Evolutionary conservation across 2,329 filamentous ascomycete species (phyloP).

Genomic region (Plenodomus tracheiphilus): DNA sequence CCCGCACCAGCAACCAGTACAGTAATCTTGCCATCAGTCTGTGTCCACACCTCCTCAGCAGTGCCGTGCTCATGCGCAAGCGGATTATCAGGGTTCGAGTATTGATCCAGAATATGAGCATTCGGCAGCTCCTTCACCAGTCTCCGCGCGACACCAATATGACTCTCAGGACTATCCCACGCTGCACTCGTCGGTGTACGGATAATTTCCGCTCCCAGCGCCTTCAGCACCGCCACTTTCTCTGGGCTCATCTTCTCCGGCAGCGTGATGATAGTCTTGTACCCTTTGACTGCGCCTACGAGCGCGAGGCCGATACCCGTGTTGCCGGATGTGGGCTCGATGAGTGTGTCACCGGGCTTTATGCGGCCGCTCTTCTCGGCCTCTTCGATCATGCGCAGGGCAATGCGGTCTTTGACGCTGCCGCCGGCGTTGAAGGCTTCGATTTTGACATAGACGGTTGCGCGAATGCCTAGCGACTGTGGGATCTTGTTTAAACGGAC

Average conservation of each 20-base stretch:
- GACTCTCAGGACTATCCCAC: constrained; percentile 91
- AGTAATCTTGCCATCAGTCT: constrained; percentile 80
- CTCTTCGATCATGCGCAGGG: constrained; percentile 94
- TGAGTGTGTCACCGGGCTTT: constrained; percentile 94
- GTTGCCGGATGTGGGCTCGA: constrained; percentile 97
- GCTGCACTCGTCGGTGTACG: constrained; percentile 95
- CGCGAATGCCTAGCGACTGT: constrained; percentile 84
- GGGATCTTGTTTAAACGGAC: constrained; percentile 93
- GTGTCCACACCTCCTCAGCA: constrained; percentile 92
- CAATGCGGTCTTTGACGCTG: constrained; percentile 93
- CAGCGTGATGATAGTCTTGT: constrained; percentile 97
- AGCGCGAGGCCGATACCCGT: constrained; percentile 96
- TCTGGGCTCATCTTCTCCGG: constrained; percentile 99
- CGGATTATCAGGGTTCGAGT: constrained; percentile 89
- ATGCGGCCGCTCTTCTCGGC: constrained; percentile 90
- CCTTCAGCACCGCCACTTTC: constrained; percentile 93
- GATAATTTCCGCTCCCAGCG: constrained; percentile 95
- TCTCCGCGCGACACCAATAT: constrained; percentile 90
- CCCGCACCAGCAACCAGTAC: constrained; percentile 90
- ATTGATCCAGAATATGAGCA: constrained; percentile 96
- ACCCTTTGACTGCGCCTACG: constrained; percentile 93
- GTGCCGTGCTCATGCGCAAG: constrained; percentile 92
- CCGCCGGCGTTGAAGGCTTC: constrained; percentile 94
- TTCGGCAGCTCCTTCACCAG: constrained; percentile 96
- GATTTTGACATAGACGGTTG: constrained; percentile 86